phyloP scores from a whole-genome alignment of 192 early-diverging fungal species.

The Coemansia sp. region DNA sequence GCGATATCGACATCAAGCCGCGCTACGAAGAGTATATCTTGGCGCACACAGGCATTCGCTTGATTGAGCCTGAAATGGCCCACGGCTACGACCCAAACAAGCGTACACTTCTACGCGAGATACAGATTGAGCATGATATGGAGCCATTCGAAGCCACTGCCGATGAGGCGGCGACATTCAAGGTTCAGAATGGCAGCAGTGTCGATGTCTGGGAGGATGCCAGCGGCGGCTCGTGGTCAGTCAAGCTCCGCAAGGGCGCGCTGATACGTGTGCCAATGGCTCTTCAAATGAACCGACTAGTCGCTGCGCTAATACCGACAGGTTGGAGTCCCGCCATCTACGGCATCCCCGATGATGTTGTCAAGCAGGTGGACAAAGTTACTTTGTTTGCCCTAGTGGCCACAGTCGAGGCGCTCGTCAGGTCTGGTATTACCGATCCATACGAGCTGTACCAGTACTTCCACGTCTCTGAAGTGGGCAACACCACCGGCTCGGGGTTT shows the following conservation, averaged over 20 bases:
- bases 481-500: constrained; percentile 81
- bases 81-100: constrained; percentile 83
- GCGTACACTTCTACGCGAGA: constrained; percentile 84
- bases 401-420: constrained; percentile 88
- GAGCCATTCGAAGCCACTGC: constrained; percentile 82
- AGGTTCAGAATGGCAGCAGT: constrained; percentile 76
- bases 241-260: constrained; percentile 84
- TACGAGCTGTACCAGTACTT: constrained; percentile 97
- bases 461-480: constrained; percentile 92
- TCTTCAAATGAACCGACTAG: constrained; percentile 73
- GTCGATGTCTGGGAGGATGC: constrained; percentile 58
- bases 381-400: constrained; percentile 83
- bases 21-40: constrained; percentile 89
- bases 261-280: constrained; percentile 86
- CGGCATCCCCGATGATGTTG: constrained; percentile 90
- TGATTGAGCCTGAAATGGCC: constrained; percentile 85
- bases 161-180: constrained; percentile 85
- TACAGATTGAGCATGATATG: constrained; percentile 85
- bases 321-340: constrained; percentile 93
- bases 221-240: constrained; percentile 63
- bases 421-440: constrained; percentile 91
- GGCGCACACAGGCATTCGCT: constrained; percentile 61
- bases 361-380: constrained; percentile 83
- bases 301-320: constrained; percentile 89
- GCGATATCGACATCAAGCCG: constrained; percentile 83